These are phyloP conservation scores for Pythium sp. DNA, from an alignment of 352 stramenopile genomes.

Conservation along the genomic window DNA sequence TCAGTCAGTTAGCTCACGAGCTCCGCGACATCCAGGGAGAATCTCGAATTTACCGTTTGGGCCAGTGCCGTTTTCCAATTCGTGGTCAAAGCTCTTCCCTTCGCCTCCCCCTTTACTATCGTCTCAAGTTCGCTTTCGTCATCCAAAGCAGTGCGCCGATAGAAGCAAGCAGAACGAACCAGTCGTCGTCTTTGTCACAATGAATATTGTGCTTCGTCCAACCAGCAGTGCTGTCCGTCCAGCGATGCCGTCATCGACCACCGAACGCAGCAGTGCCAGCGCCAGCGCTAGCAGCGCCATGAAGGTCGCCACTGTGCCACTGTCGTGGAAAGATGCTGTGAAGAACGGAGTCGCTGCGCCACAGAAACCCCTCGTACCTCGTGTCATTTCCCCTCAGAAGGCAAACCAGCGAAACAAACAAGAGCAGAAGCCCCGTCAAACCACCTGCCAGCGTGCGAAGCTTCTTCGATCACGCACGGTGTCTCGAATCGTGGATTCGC, in stretches of 20 bases:
- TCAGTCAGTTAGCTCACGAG: conserved; percentile 8
- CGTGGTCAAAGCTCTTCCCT: not conserved
- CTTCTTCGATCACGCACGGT: conserved; percentile 34
- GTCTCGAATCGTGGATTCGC: conserved; percentile 31
- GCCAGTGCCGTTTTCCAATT: not conserved
- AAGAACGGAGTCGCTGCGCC: conserved; percentile 22
- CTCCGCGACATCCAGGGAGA: conserved; percentile 1
- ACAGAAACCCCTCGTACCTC: conserved; percentile 13
- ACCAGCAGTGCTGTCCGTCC: conserved; percentile 5
- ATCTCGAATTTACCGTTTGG: conserved; percentile 7
- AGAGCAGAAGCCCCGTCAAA: conserved; percentile 11
- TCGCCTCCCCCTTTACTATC: not conserved
- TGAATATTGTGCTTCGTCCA: conserved; percentile 12
- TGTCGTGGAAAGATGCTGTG: conserved; percentile 44
- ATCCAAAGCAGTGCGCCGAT: not conserved
- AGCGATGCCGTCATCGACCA: not conserved
- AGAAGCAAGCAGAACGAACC: conserved; percentile 3
- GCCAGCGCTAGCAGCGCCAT: not conserved
- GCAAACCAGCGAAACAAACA: conserved; percentile 2
- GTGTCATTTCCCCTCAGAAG: conserved; percentile 8
- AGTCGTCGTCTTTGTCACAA: not conserved
- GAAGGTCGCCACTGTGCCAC: conserved; percentile 8
- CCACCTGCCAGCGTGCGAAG: conserved; percentile 24
- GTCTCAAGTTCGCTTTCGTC: conserved; percentile 2
- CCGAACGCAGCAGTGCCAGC: not conserved